Conservation (phyloP, 2,329 filamentous ascomycete genomes). For the Chrysosporium keratinophilum region DNA sequence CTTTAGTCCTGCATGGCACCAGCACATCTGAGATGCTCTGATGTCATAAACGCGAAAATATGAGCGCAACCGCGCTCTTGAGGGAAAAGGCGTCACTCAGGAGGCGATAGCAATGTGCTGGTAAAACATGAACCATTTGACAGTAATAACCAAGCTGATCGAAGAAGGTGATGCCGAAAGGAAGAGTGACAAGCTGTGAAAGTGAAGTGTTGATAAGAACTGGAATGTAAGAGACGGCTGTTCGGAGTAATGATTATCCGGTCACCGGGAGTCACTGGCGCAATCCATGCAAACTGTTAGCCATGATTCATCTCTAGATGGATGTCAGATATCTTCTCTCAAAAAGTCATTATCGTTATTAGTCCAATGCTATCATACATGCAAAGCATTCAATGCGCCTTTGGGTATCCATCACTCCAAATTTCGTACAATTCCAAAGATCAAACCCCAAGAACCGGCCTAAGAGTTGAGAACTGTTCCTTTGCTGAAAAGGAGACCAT, state of each 20-base stretch:
- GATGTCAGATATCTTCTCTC: too few relatives aligned
- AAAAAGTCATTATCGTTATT: slow-evolving; percentile 7
- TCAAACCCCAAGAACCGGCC: slow-evolving; percentile 3
- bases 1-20: not conserved
- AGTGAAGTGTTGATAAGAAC: not conserved
- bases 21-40: not conserved
- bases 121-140: too few relatives aligned
- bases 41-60: slow-evolving; percentile 1
- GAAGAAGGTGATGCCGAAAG: not conserved
- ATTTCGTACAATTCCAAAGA: not conserved
- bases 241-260: not conserved
- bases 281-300: not conserved
- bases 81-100: too few relatives aligned
- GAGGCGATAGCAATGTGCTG: too few relatives aligned
- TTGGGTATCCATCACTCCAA: not conserved
- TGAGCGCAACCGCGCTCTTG: not conserved
- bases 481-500: not conserved
- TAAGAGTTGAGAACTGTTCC: not conserved
- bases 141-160: not conserved
- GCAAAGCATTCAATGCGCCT: not conserved
- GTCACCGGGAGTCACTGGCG: too few relatives aligned
- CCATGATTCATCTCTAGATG: too few relatives aligned
- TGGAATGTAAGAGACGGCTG: not conserved
- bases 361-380: slow-evolving; percentile 9
- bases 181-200: not conserved